Evolutionary conservation across 208 protist species (phyloP).

Genomic region (Entamoeba histolytica): DNA sequence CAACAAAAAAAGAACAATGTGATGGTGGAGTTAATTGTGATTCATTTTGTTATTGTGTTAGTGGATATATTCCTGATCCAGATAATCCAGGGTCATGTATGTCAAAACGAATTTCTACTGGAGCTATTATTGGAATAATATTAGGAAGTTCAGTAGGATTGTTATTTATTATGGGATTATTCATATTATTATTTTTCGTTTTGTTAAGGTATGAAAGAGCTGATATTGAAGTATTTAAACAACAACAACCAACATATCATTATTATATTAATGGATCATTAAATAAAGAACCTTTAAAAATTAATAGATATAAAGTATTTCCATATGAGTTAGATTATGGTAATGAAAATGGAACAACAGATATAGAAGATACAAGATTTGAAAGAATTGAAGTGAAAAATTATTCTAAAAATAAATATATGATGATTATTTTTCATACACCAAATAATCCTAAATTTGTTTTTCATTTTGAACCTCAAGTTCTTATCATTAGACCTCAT

Average conservation of each 20-base stretch:
- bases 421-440: background rate
- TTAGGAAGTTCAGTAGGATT: background rate
- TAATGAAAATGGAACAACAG: background rate
- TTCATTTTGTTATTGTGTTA: background rate
- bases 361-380: background rate
- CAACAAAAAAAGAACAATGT: background rate
- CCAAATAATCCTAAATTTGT: background rate
- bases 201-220: background rate
- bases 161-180: background rate
- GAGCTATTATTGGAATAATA: background rate
- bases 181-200: background rate
- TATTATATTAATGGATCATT: background rate
- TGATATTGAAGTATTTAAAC: background rate
- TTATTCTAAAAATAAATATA: background rate
- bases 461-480: background rate
- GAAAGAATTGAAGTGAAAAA: background rate
- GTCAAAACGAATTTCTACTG: background rate
- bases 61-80: background rate
- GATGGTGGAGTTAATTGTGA: background rate
- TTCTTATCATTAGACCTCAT: background rate
- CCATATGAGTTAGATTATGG: background rate
- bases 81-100: background rate
- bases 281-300: background rate
- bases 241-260: background rate
- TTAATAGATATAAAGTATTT: background rate